Percentiles rank a stretch among this genome's conserved stretches.
Evolutionary conservation across 495 filamentous ascomycete species (phyloP).

Genomic region (Talaromyces adpressus): DNA sequence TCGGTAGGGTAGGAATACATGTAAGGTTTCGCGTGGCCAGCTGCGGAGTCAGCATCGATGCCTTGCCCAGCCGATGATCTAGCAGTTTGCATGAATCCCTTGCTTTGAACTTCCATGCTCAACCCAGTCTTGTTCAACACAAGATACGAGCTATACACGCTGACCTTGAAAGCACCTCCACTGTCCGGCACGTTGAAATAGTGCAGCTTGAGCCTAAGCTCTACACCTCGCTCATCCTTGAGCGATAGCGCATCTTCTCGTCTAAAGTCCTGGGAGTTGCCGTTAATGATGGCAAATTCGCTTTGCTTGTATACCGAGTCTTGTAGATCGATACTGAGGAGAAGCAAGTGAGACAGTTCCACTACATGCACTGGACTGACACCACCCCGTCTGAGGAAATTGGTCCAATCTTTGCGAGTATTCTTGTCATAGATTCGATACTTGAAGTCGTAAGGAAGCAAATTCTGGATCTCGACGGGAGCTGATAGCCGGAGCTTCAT

Average conservation of each 20-base stretch:
- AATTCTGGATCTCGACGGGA: conserved; percentile 88
- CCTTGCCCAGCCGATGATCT: conserved; percentile 75
- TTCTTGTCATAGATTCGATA: conserved; percentile 98
- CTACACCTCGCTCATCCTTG: conserved; percentile 73
- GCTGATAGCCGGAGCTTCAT: conserved; percentile 89
- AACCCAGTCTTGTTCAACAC: conserved; percentile 93
- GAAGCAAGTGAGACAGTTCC: conserved; percentile 83
- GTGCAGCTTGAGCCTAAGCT: conserved; percentile 77
- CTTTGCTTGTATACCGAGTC: conserved; percentile 91
- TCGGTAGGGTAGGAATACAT: conserved; percentile 92
- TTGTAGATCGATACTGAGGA: conserved; percentile 92
- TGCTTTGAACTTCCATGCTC: conserved; percentile 80
- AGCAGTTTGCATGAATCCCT: conserved; percentile 74
- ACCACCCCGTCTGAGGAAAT: conserved; percentile 92
- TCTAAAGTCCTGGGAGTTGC: conserved; percentile 77
- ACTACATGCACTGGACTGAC: conserved; percentile 96
- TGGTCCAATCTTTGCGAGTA: conserved; percentile 96
- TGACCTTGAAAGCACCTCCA: conserved; percentile 92
- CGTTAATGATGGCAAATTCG: conserved; percentile 95
- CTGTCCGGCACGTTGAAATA: conserved; percentile 90
- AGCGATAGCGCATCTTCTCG: conserved; percentile 73
- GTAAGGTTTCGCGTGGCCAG: conserved; percentile 65
- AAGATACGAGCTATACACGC: conserved; percentile 87
- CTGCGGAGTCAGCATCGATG: conserved; percentile 45
- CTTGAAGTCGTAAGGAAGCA: conserved; percentile 96